These are phyloP conservation scores for Exophiala viscosa DNA, from an alignment of 2,329 filamentous ascomycete species.

Conservation along the genomic window DNA sequence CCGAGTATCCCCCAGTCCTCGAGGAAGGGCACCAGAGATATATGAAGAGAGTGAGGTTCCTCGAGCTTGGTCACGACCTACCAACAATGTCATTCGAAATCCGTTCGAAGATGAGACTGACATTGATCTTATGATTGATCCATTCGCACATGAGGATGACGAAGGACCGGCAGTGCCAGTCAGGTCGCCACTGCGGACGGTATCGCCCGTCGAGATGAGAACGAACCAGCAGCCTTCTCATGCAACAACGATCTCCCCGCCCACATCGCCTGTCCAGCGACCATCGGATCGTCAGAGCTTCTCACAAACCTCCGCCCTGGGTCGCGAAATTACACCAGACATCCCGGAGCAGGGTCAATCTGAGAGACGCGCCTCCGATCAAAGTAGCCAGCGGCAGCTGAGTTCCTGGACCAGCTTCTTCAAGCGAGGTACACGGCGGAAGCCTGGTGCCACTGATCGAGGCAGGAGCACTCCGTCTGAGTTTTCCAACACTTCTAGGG, in stretches of 20 bases:
- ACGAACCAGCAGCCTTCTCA: slow-evolving; percentile 15
- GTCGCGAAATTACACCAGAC: slow-evolving; percentile 51
- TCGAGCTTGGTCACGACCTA: neutral
- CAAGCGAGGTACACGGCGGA: slow-evolving; percentile 57
- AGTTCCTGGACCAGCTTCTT: slow-evolving; percentile 70
- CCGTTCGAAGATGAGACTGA: slow-evolving; percentile 30
- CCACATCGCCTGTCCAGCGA: slow-evolving; percentile 46
- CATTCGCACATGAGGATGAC: slow-evolving; percentile 20
- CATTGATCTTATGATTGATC: slow-evolving; percentile 24
- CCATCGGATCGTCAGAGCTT: slow-evolving; percentile 49
- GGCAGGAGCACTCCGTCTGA: slow-evolving; percentile 61
- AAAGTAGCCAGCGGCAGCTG: slow-evolving; percentile 41
- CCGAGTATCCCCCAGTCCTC: slow-evolving; percentile 1
- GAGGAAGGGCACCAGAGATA: slow-evolving; percentile 4
- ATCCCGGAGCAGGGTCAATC: slow-evolving; percentile 51
- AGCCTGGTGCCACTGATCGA: slow-evolving; percentile 51
- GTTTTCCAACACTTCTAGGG: slow-evolving; percentile 88
- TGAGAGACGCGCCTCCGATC: slow-evolving; percentile 54
- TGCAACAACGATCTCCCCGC: slow-evolving; percentile 43
- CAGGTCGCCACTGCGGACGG: slow-evolving; percentile 24
- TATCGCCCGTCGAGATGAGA: slow-evolving; percentile 10
- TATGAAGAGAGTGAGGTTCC: slow-evolving; percentile 17
- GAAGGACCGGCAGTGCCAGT: slow-evolving; percentile 21
- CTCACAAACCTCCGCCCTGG: slow-evolving; percentile 51
- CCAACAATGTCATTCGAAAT: slow-evolving; percentile 21